Conservation (phyloP, 768 basidiomycete species). For the Austroboletus eburneus region DNA sequence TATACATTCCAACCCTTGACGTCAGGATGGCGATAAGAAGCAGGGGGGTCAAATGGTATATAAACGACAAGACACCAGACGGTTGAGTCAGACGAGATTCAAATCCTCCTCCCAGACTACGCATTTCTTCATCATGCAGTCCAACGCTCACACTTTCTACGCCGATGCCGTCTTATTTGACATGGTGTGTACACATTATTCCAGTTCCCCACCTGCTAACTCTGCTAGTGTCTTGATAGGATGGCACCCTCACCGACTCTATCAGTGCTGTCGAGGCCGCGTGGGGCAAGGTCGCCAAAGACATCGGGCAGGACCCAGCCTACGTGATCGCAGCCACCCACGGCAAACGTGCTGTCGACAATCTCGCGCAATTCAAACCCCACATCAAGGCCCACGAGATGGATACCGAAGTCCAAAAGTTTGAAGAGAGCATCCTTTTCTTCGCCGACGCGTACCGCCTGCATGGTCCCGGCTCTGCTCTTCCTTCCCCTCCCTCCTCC, state of each 20-base stretch:
- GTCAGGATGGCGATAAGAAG: conserved; percentile 19
- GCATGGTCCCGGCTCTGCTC: conserved; percentile 38
- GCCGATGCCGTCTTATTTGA: conserved; percentile 63
- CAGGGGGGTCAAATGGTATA: conserved; percentile 11
- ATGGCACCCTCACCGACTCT: conserved; percentile 71
- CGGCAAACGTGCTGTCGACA: conserved; percentile 74
- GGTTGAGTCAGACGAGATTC: conserved; percentile 10
- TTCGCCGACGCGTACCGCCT: conserved; percentile 56
- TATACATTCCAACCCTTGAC: conserved; percentile 25
- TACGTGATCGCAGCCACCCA: conserved; percentile 74
- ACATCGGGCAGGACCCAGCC: conserved; percentile 63
- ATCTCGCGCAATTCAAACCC: conserved; percentile 60
- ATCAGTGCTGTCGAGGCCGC: conserved; percentile 72
- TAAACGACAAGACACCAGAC: conserved; percentile 12
- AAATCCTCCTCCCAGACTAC: conserved; percentile 2
- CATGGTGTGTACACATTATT: conserved; percentile 46
- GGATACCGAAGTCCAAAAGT: conserved; percentile 53
- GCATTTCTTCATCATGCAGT: conserved; percentile 15
- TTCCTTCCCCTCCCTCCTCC: conserved; percentile 18
- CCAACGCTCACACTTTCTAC: conserved; percentile 36
- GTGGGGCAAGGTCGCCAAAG: conserved; percentile 67
- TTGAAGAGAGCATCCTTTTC: conserved; percentile 63
- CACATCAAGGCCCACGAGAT: conserved; percentile 51
- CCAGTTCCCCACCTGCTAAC: conserved; percentile 19
- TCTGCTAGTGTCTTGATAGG: conserved; percentile 36